A percentile compares a stretch with the other conserved stretches of the same genome.
Conservation (phyloP, 164 flowering plant species). For the Stephania cephalantha region DNA sequence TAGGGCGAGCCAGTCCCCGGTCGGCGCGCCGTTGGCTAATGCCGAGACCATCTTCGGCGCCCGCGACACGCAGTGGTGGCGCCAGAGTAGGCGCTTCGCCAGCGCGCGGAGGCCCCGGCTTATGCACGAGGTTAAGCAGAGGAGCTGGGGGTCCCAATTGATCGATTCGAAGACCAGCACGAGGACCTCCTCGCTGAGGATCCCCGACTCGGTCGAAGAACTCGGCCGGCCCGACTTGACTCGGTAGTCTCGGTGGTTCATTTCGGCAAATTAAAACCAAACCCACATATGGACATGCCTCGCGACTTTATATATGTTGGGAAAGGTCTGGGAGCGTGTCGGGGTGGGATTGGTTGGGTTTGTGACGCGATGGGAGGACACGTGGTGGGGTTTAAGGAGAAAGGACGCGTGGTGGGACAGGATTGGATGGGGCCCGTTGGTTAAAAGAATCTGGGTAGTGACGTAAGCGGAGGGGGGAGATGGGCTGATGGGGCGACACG, state of each 20-base stretch:
- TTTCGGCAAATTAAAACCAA: constrained; percentile 3
- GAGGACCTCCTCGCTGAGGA: constrained; percentile 58
- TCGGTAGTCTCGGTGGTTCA: constrained; percentile 27
- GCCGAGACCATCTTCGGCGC: constrained; percentile 56
- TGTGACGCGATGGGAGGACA: background rate
- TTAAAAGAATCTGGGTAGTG: background rate
- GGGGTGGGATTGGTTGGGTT: background rate
- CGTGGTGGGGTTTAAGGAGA: background rate
- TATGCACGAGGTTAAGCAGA: constrained; percentile 54
- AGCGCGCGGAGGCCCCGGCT: constrained; percentile 60
- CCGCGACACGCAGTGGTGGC: constrained; percentile 50
- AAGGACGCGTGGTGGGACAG: background rate
- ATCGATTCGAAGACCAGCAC: constrained; percentile 45
- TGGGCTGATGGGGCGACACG: background rate
- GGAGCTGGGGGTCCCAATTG: constrained; percentile 58
- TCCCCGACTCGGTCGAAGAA: constrained; percentile 35
- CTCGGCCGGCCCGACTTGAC: constrained; percentile 15
- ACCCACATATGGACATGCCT: background rate
- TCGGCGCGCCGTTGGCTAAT: constrained; percentile 30
- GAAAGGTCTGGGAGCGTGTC: background rate
- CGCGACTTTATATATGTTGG: background rate
- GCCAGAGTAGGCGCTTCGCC: constrained; percentile 69
- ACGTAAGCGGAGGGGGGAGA: background rate
- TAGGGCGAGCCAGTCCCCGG: constrained; percentile 68
- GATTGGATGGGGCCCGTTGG: background rate